A percentile compares a stretch with the other conserved stretches of the same genome.
These are phyloP conservation scores for Erysimum pusillum DNA, from an alignment of 441 rosid genomes.

Conservation along the genomic window DNA sequence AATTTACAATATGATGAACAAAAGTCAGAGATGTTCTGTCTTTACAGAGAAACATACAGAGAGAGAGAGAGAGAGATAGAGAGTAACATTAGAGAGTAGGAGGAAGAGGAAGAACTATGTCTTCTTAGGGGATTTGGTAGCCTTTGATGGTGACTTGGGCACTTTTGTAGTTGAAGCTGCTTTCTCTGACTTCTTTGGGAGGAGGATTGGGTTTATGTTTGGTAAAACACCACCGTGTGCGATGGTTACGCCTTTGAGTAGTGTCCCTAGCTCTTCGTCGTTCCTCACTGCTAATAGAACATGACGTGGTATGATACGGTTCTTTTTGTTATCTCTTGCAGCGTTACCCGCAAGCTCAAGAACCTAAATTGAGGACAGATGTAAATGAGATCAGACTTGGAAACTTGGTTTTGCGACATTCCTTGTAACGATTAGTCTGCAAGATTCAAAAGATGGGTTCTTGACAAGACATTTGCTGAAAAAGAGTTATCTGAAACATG, in stretches of 20 bases:
- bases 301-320: slow-evolving; percentile 64
- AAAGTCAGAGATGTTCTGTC: slow-evolving; percentile 5
- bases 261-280: slow-evolving; percentile 65
- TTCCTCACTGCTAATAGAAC: slow-evolving; percentile 64
- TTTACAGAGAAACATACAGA: slow-evolving; percentile 18
- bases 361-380: slow-evolving; percentile 40
- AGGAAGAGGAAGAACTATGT: slow-evolving; percentile 28
- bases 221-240: slow-evolving; percentile 66
- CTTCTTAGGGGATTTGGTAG: slow-evolving; percentile 62
- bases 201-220: slow-evolving; percentile 57
- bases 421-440: not conserved
- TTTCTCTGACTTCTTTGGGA: slow-evolving; percentile 55
- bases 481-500: slow-evolving; percentile 4
- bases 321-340: slow-evolving; percentile 72
- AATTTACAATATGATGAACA: not conserved
- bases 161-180: slow-evolving; percentile 45
- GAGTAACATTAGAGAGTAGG: not conserved
- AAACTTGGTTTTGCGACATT: not conserved
- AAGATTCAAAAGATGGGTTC: not conserved
- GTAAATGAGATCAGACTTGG: not conserved
- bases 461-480: too few relatives aligned
- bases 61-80: not conserved
- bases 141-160: slow-evolving; percentile 59
- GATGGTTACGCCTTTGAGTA: slow-evolving; percentile 63
- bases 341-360: slow-evolving; percentile 72